These are phyloP conservation scores for Pythium periplocum DNA, from an alignment of 352 stramenopile species.

Conservation along the genomic window DNA sequence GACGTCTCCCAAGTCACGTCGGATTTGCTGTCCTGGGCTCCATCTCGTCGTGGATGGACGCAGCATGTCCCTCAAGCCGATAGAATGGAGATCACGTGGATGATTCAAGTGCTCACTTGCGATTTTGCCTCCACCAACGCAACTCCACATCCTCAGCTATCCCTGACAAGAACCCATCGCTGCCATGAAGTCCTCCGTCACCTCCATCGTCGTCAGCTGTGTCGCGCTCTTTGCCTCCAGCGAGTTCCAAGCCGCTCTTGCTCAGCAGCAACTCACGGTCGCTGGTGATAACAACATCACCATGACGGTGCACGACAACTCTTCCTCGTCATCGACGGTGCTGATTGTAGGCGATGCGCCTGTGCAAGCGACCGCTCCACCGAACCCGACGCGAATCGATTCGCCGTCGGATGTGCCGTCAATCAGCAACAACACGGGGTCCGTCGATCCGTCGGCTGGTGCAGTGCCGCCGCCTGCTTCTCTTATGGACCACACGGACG, in stretches of 20 bases:
- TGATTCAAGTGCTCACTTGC: constrained; percentile 4
- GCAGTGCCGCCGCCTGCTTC: constrained; percentile 17
- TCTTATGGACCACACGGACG: constrained; percentile 47
- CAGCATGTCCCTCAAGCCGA: too few species aligned
- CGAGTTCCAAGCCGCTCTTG: not conserved
- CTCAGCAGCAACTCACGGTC: constrained; percentile 3
- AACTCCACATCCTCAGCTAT: constrained; percentile 1
- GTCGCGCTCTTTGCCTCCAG: constrained; percentile 4
- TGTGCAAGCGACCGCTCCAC: not conserved
- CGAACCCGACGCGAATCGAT: not conserved
- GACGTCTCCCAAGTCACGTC: too few species aligned
- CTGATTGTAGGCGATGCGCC: not conserved
- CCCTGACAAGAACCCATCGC: too few species aligned
- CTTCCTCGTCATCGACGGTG: not conserved
- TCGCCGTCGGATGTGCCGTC: not conserved
- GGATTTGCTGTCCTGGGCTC: too few species aligned
- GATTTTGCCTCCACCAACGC: constrained; percentile 1
- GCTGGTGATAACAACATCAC: constrained; percentile 3
- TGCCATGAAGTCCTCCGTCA: constrained; percentile 14
- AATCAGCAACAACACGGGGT: not conserved
- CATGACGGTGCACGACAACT: not conserved
- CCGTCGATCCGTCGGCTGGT: not conserved
- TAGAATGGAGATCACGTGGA: too few species aligned
- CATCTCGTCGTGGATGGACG: too few species aligned
- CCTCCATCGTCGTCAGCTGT: constrained; percentile 3